Conservation (phyloP, 2,329 filamentous ascomycete genomes). For the Scytalidium lignicola region DNA sequence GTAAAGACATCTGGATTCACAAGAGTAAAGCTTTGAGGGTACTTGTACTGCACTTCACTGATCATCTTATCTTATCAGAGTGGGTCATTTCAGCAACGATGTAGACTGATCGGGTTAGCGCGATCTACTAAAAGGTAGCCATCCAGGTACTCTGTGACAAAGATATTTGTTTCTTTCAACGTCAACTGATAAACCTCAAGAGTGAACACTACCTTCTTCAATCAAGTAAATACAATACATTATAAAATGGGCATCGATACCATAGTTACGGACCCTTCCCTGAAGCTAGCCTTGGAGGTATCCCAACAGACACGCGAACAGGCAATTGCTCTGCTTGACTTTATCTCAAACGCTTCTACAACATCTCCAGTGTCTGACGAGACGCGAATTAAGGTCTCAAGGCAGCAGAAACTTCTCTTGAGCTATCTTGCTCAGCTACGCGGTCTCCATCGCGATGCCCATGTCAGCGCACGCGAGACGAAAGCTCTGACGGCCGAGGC, state of each 20-base stretch:
- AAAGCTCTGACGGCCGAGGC: slow-evolving; percentile 83
- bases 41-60: background rate
- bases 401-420: slow-evolving; percentile 74
- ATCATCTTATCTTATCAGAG: background rate
- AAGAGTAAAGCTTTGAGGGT: too few species aligned
- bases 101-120: background rate
- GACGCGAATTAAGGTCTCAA: slow-evolving; percentile 56
- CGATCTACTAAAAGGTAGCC: background rate
- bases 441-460: slow-evolving; percentile 75
- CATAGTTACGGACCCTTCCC: slow-evolving; percentile 59
- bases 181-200: background rate
- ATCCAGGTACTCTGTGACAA: background rate
- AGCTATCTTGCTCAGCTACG: slow-evolving; percentile 76
- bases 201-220: background rate
- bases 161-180: background rate
- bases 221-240: background rate
- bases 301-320: slow-evolving; percentile 70
- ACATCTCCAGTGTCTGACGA: slow-evolving; percentile 40
- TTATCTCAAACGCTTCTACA: slow-evolving; percentile 50
- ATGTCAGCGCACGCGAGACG: slow-evolving; percentile 76
- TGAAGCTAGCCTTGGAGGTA: slow-evolving; percentile 64
- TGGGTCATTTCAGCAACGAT: background rate
- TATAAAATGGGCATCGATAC: slow-evolving; percentile 46
- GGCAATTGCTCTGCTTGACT: slow-evolving; percentile 60
- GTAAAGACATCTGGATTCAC: too few species aligned